These are phyloP conservation scores for Oryza meridionalis DNA, from an alignment of 176 grass and related monocot genomes.

Conservation along the genomic window DNA sequence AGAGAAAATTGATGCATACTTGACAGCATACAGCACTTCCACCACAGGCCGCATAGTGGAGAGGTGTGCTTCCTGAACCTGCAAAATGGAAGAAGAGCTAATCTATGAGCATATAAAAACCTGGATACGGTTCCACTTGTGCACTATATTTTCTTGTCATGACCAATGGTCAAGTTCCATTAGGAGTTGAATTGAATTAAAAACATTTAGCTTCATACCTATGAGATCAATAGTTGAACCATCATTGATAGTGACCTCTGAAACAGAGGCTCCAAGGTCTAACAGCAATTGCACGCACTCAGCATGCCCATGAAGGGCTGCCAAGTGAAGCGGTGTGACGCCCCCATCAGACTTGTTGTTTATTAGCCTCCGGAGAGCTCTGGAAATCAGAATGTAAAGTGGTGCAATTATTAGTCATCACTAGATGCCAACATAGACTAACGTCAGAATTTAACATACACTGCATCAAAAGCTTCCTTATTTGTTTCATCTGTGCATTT, in stretches of 20 bases:
- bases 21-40: constrained; percentile 92
- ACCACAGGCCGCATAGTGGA: constrained; percentile 95
- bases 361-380: constrained; percentile 64
- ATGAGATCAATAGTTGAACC: constrained; percentile 99
- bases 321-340: constrained; percentile 86
- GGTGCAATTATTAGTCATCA: constrained; percentile 32
- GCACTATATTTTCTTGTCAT: not conserved
- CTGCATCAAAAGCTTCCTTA: constrained; percentile 52
- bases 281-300: constrained; percentile 86
- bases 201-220: constrained; percentile 48
- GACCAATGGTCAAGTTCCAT: constrained; percentile 26
- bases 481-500: constrained; percentile 57
- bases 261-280: constrained; percentile 88
- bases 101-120: constrained; percentile 20
- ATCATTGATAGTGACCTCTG: constrained; percentile 82
- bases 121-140: not conserved
- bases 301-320: constrained; percentile 79
- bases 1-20: constrained; percentile 59
- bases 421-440: constrained; percentile 31
- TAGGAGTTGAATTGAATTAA: constrained; percentile 5
- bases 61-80: constrained; percentile 90
- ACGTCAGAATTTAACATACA: constrained; percentile 78
- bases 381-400: constrained; percentile 50
- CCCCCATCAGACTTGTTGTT: constrained; percentile 92
- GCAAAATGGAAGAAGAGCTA: constrained; percentile 42